Conservation (phyloP, 2,329 filamentous ascomycete genomes). For the Raffaelea albimanens region DNA sequence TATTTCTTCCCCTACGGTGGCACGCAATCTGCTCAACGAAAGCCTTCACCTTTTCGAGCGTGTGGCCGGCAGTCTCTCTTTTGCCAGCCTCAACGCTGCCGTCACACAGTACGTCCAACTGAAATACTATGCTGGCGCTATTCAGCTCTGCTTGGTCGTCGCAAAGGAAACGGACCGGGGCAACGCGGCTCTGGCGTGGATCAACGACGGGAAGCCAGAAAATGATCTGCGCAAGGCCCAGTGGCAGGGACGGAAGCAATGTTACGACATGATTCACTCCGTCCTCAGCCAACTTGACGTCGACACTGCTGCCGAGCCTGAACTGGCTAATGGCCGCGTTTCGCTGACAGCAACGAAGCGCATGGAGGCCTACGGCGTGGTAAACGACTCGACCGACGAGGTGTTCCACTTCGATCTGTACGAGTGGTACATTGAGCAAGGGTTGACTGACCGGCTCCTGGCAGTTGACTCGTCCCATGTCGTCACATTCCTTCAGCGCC, state of each 20-base stretch:
- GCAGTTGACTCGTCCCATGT: slow-evolving; percentile 79
- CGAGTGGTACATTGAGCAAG: slow-evolving; percentile 87
- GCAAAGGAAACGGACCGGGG: slow-evolving; percentile 79
- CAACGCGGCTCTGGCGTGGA: slow-evolving; percentile 75
- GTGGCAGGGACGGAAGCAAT: slow-evolving; percentile 64
- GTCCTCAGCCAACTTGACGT: slow-evolving; percentile 70
- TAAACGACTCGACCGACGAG: slow-evolving; percentile 80
- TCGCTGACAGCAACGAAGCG: slow-evolving; percentile 70
- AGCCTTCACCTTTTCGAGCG: slow-evolving; percentile 81
- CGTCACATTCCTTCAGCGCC: slow-evolving; percentile 72
- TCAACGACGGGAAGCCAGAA: slow-evolving; percentile 70
- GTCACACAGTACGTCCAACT: slow-evolving; percentile 71
- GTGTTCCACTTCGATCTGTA: slow-evolving; percentile 96
- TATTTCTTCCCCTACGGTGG: slow-evolving; percentile 62
- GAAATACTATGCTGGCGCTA: slow-evolving; percentile 88
- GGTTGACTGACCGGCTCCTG: slow-evolving; percentile 77
- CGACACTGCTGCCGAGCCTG: slow-evolving; percentile 57
- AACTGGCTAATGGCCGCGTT: slow-evolving; percentile 66
- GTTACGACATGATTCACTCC: slow-evolving; percentile 82
- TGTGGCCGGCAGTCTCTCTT: slow-evolving; percentile 73
- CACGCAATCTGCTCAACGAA: slow-evolving; percentile 74
- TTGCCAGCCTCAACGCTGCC: slow-evolving; percentile 69
- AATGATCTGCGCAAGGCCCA: slow-evolving; percentile 59
- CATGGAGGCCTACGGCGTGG: slow-evolving; percentile 81
- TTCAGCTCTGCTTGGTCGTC: slow-evolving; percentile 75